Base-by-base conservation (phyloP, 1,139 yeast species). In the Geotrichum reessii region DNA sequence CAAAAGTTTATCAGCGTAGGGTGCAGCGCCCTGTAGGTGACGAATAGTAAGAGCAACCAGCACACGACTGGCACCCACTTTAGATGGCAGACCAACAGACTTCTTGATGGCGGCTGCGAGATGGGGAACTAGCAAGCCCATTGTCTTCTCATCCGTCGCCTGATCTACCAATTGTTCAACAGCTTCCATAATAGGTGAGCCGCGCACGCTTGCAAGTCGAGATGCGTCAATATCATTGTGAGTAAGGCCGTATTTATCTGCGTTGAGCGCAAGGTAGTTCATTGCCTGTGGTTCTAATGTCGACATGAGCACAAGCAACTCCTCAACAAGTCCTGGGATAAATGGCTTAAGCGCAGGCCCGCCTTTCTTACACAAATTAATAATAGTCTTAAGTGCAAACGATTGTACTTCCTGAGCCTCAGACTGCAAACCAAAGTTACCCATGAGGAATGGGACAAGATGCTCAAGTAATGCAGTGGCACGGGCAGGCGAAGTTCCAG, bases 271-370 rank as follows among this genome's bases (percentile, higher is more conserved):
- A 62, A 93, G 74, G 66, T 91, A 93, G 69, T 93, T 92, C 64
- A 90, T 81, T 2, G 88, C 84, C 69, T 92, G 97, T 0, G 98
- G 98, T 67, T 93, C 99, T 54, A 93, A 76, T 0, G 95, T 86
- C 0, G 97, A 88, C 83, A 93, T 84, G 63, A 90, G 74, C 8
- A 80, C 73, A 19, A 88, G 76, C 65, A 93, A 79, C 58, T 89
- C 89, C 53, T 83, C 86, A 21, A 90, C 76, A 55, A 93, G 77
- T 2, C 76, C 76, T 0, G 95, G 87, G 47, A 88, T 82, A 70
- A 84, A 89, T 0, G 87, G 84, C 64, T 78, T 82, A 37, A 93
- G 77, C 0, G 86, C 77, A 4, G 74, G 69, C 0, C 88, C 86
- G 1, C 84, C 77, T 52, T 83, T 82, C 62, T 83, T 82, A 56